Evolutionary conservation across 495 filamentous ascomycete species (phyloP).

Genomic region (Daldinia childiae): DNA sequence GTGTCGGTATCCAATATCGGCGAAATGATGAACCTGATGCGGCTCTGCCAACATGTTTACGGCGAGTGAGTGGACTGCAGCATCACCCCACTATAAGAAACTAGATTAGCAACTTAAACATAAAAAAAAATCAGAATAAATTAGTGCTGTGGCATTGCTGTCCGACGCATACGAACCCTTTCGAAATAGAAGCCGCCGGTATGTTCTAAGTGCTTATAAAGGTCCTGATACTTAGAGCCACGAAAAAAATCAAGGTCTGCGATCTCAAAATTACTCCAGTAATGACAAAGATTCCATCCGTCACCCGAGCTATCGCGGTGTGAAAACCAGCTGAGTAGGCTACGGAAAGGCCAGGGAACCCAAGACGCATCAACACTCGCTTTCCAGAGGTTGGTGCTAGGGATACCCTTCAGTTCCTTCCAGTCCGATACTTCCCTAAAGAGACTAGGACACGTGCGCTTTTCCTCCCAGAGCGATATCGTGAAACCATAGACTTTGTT

Average conservation of each 20-base stretch:
- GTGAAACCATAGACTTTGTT: conserved; percentile 64
- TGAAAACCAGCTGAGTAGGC: conserved; percentile 49
- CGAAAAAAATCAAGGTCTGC: conserved; percentile 64
- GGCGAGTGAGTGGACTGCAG: conserved; percentile 62
- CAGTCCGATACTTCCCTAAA: conserved; percentile 58
- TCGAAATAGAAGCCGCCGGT: conserved; percentile 65
- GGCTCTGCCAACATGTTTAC: conserved; percentile 60
- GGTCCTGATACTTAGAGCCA: conserved; percentile 56
- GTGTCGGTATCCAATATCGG: conserved; percentile 63
- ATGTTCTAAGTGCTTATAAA: conserved; percentile 58
- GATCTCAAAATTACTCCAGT: conserved; percentile 69
- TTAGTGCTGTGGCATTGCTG: neutral
- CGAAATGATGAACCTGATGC: conserved; percentile 62
- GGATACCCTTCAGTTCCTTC: conserved; percentile 49
- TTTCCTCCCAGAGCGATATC: conserved; percentile 61
- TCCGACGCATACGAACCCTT: conserved; percentile 47
- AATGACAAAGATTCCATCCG: conserved; percentile 64
- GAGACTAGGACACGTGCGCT: conserved; percentile 58
- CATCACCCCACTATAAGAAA: conserved; percentile 61
- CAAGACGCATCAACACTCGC: conserved; percentile 52
- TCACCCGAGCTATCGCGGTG: conserved; percentile 51
- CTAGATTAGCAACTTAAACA: neutral
- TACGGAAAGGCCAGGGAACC: conserved; percentile 53
- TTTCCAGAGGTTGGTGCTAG: conserved; percentile 51
- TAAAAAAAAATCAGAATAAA: neutral